These are phyloP conservation scores for Sordaria brevicollis DNA, from an alignment of 495 filamentous ascomycete genomes.

Conservation along the genomic window DNA sequence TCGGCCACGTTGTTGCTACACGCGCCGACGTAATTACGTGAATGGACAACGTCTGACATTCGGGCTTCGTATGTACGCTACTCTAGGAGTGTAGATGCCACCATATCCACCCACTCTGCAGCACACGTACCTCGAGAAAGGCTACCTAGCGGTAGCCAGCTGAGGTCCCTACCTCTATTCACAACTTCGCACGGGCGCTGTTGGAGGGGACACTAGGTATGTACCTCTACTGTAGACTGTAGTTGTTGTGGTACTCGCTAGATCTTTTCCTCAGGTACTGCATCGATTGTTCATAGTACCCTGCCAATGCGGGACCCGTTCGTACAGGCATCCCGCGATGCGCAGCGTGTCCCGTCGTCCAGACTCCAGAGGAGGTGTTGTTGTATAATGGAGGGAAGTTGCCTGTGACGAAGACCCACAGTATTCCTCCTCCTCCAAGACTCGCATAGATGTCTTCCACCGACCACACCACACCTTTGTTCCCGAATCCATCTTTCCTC, in stretches of 20 bases:
- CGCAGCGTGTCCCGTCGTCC: not conserved
- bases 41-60: not conserved
- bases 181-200: no score
- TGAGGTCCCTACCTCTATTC: not conserved
- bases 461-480: no score
- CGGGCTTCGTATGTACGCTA: no score
- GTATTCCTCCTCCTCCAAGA: not conserved
- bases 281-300: no score
- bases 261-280: not conserved
- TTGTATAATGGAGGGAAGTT: not conserved
- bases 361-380: not conserved
- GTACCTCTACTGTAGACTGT: no score
- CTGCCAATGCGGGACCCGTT: not conserved
- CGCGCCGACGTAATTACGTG: not conserved
- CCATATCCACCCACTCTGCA: not conserved
- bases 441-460: not conserved
- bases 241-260: not conserved
- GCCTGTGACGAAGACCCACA: not conserved
- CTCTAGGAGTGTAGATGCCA: not conserved
- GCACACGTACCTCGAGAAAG: no score
- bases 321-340: not conserved
- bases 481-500: not conserved
- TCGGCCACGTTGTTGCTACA: not conserved
- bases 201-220: no score
- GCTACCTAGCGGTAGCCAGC: not conserved